These are phyloP conservation scores for Fusarium subglutinans DNA, from an alignment of 2,329 filamentous ascomycete genomes.

Conservation along the genomic window DNA sequence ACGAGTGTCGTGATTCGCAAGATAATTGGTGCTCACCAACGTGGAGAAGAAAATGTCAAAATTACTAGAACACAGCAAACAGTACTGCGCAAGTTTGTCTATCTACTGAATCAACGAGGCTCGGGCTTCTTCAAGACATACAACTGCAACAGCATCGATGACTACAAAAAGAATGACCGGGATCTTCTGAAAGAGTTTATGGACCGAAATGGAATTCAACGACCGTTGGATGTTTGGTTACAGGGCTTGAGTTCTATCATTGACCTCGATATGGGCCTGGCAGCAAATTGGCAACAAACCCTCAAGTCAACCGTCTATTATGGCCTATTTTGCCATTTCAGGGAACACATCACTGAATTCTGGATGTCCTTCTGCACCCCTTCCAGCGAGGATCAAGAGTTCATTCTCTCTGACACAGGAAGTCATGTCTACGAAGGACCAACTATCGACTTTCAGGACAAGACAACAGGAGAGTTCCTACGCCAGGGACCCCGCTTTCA, in stretches of 20 bases:
- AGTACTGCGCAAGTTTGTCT: not conserved
- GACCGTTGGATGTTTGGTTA: not conserved
- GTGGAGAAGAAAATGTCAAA: not conserved
- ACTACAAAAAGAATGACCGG: rapidly evolving
- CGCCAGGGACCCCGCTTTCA: rapidly evolving
- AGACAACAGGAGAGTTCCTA: not conserved
- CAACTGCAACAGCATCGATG: not conserved
- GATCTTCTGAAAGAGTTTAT: not conserved
- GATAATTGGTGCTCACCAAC: not conserved
- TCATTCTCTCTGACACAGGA: not conserved
- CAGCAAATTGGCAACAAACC: not conserved
- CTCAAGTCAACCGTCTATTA: not conserved
- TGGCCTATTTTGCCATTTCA: not conserved
- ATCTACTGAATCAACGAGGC: not conserved
- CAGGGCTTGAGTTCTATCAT: not conserved
- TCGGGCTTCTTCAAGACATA: not conserved
- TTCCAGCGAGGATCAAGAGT: not conserved
- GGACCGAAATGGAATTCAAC: not conserved
- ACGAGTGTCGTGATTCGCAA: not conserved
- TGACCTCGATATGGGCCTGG: not conserved
- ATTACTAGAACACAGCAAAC: not conserved
- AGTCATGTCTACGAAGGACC: not conserved
- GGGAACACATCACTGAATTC: not conserved
- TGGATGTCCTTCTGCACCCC: not conserved
- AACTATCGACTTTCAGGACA: not conserved